A percentile compares a stretch with the other conserved stretches of the same genome.
Conservation (phyloP, 1,284 basidiomycete species). For the Ustilago crameri region DNA sequence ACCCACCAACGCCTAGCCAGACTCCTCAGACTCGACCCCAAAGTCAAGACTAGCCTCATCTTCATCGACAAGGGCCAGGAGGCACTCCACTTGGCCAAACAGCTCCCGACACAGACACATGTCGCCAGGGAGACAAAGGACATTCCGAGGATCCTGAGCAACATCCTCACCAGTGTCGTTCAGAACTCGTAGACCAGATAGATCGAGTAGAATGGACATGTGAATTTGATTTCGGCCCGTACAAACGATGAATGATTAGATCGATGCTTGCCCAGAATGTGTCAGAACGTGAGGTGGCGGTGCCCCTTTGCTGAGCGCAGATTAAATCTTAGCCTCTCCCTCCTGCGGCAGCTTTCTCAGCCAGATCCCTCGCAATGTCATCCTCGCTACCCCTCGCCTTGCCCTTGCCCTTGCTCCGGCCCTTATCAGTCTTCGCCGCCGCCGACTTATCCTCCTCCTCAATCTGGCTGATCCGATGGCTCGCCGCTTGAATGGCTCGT, state of each 20-base stretch:
- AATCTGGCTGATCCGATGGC: constrained; percentile 21
- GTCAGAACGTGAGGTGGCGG: too few species aligned
- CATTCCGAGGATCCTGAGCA: constrained; percentile 58
- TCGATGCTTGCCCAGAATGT: too few species aligned
- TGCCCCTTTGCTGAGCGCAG: too few species aligned
- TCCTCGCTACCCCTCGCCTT: constrained; percentile 26
- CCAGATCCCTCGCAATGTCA: constrained; percentile 19
- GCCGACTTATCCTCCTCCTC: constrained; percentile 22
- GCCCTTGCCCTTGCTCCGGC: constrained; percentile 13
- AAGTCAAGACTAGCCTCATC: constrained; percentile 64
- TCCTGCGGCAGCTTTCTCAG: constrained; percentile 9
- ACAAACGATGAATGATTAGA: too few species aligned
- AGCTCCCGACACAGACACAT: constrained; percentile 60
- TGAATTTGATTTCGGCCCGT: too few species aligned
- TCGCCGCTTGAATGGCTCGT: constrained; percentile 20
- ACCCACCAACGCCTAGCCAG: constrained; percentile 48
- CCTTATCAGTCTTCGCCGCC: not conserved
- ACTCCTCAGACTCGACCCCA: constrained; percentile 52
- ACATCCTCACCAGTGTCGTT: constrained; percentile 61
- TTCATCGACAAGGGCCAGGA: constrained; percentile 64
- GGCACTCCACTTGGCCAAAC: constrained; percentile 44
- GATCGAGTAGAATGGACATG: too few species aligned
- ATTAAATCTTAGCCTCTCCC: not conserved
- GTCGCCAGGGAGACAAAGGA: constrained; percentile 59
- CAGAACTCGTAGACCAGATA: constrained; percentile 26